Evolutionary conservation across 2,329 filamentous ascomycete genomes (phyloP).

Genomic region (Scedosporium apiospermum): DNA sequence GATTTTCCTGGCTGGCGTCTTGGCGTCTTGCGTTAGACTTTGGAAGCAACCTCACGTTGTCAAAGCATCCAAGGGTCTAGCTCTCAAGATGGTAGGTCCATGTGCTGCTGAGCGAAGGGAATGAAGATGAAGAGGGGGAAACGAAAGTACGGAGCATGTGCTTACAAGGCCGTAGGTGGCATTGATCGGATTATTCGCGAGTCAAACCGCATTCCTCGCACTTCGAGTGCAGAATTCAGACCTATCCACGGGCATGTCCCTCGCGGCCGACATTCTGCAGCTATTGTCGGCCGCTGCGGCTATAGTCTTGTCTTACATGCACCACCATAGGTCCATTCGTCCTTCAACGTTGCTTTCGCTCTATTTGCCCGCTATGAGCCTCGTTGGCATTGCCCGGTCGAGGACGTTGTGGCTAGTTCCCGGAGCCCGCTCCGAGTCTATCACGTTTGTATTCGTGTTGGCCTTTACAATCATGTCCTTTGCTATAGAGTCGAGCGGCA

Average conservation of each 20-base stretch:
- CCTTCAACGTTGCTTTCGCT: conserved; percentile 17
- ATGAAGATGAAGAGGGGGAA: neutral
- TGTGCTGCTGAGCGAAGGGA: neutral
- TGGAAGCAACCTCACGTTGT: conserved; percentile 22
- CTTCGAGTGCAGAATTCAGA: conserved; percentile 6
- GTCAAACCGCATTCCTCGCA: conserved; percentile 12
- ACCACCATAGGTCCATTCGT: conserved; percentile 13
- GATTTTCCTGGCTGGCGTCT: conserved; percentile 22
- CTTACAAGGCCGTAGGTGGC: conserved; percentile 5
- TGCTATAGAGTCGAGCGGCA: conserved; percentile 13
- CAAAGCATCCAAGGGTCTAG: conserved; percentile 21
- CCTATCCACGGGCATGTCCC: conserved; percentile 10
- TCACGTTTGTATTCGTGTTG: conserved; percentile 8
- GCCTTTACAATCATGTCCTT: conserved; percentile 9
- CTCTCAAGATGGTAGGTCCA: conserved; percentile 18
- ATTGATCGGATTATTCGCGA: conserved; percentile 9
- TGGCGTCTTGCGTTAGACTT: conserved; percentile 18
- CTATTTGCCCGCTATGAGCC: conserved; percentile 11
- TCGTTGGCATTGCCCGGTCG: conserved; percentile 12
- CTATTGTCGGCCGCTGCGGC: conserved; percentile 9
- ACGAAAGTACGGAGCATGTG: neutral
- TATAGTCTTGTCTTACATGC: conserved; percentile 11
- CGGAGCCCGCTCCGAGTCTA: neutral
- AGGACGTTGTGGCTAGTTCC: conserved; percentile 14
- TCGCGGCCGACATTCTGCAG: conserved; percentile 13